These are phyloP conservation scores for Chondrus crispus DNA, from an alignment of 23 red algal species.

Conservation along the genomic window DNA sequence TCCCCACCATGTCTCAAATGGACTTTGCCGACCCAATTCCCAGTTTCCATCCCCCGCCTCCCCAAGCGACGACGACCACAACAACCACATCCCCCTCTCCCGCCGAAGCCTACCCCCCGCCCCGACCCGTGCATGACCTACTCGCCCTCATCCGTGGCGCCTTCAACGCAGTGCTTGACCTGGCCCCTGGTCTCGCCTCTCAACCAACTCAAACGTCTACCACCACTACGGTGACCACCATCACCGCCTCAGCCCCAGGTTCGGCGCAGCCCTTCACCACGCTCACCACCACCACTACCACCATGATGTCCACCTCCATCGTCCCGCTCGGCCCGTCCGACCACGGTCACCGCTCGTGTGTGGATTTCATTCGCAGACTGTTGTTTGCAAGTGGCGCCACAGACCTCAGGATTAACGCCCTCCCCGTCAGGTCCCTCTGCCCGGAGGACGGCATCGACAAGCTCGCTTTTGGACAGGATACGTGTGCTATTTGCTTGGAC, in stretches of 20 bases:
- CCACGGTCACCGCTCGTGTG: conserved; percentile 43
- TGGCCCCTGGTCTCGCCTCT: conserved; percentile 16
- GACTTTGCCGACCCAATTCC: conserved; percentile 46
- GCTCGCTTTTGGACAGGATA: conserved; percentile 57
- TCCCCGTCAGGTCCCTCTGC: conserved; percentile 60
- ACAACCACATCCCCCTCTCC: neutral
- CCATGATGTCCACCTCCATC: conserved; percentile 18
- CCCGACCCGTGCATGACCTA: conserved; percentile 34
- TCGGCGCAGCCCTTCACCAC: neutral
- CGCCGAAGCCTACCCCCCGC: neutral
- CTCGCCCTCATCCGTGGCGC: conserved; percentile 42
- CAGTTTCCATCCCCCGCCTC: conserved; percentile 8
- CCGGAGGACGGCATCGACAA: conserved; percentile 39
- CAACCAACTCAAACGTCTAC: neutral
- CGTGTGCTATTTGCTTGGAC: conserved; percentile 87
- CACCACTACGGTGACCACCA: conserved; percentile 12
- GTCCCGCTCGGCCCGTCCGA: conserved; percentile 32
- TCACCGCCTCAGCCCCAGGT: neutral
- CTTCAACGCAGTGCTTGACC: conserved; percentile 45
- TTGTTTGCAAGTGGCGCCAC: conserved; percentile 43
- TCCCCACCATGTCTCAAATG: conserved; percentile 42
- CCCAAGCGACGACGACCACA: conserved; percentile 13
- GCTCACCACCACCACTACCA: neutral
- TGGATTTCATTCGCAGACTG: conserved; percentile 51
- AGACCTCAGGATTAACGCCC: conserved; percentile 44